phyloP scores from a whole-genome alignment of 2,329 filamentous ascomycete genomes.

The Colletotrichum godetiae region DNA sequence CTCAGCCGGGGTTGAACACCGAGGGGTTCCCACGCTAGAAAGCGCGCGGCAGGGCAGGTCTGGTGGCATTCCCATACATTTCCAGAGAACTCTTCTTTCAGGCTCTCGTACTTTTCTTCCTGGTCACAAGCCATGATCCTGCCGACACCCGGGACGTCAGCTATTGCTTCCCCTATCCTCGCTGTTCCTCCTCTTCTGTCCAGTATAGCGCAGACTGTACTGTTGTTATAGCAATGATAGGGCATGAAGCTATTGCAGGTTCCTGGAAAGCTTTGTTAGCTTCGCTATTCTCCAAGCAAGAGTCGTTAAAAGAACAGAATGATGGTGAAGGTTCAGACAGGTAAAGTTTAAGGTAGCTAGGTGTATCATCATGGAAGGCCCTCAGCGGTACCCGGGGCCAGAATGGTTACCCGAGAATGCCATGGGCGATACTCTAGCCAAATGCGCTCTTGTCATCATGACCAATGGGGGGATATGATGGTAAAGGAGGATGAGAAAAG shows the following conservation, averaged over 20 bases:
- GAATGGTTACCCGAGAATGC: constrained; percentile 76
- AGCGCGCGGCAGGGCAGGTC: constrained; percentile 3
- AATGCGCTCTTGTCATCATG: constrained; percentile 99
- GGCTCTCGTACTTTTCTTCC: constrained; percentile 85
- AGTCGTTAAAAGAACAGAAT: constrained; percentile 36
- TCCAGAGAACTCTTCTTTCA: constrained; percentile 85
- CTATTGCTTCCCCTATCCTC: neutral
- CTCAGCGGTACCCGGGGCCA: constrained; percentile 72
- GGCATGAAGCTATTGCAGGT: constrained; percentile 46
- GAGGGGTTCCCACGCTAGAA: constrained; percentile 2
- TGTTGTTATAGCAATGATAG: constrained; percentile 1
- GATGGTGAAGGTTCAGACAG: constrained; percentile 77
- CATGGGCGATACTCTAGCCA: constrained; percentile 96
- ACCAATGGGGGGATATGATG: constrained; percentile 37
- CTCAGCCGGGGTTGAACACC: constrained; percentile 26
- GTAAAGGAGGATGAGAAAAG: constrained; percentile 26
- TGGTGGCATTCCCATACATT: constrained; percentile 71
- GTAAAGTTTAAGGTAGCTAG: constrained; percentile 92
- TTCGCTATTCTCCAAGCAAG: constrained; percentile 31
- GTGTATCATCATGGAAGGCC: constrained; percentile 97
- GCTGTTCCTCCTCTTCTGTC: neutral
- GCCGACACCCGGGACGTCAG: constrained; percentile 29
- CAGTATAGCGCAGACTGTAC: too few species aligned
- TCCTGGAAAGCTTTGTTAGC: constrained; percentile 35
- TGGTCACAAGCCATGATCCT: constrained; percentile 96